Evolutionary conservation across 306 rosid species (phyloP), one percentile per base, ranked within the genome.

Genomic region (Cucumis cinereus): DNA sequence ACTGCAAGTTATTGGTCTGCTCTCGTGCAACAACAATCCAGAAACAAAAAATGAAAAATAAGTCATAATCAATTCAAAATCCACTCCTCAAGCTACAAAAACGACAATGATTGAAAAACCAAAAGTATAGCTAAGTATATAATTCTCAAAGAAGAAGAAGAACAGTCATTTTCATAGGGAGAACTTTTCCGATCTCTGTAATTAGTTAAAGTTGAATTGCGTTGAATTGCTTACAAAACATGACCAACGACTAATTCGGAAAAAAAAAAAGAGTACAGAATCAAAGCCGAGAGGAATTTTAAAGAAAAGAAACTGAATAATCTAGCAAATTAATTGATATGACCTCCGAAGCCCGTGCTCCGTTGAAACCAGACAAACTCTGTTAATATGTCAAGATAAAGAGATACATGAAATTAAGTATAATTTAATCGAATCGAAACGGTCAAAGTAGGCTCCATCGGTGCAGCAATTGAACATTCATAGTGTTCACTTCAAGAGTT

Each of bases 1-100:
- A 92, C 79, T 90, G 98, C 91, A 95, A 90, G 83, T 88, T 92
- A 88, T 87, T 90, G 82, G 91, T 81, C 98, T 95, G 99, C 88
- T 85, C 75, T 66, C 43, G 69, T 4, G 75, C 49, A 63, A 66
- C 63, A 77, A 66, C 9, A 45, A 77, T 35, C 55, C 80, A 24
- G 28, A 38, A 74, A 24, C 57, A 14, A 49, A 49, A 45, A 14
- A 20, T 3, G 50, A 36, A 40, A 22, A 75, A 14, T 24, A 50
- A 12, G 22, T 62, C 69, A 33, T 30, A 74, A 19, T 69, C 5
- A 14, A 61, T 79, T 33, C 76, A 82, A 72, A 85, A 59, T 79
- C 56, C 20, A 50, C 49, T 26, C 28, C 68, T 75, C 40, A 14
- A 47, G 49, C 50, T 23, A 26, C 17, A 49, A 71, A 16, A 59